A percentile compares a stretch with the other conserved stretches of the same genome.
Conservation (phyloP, 768 basidiomycete genomes). For the Boletus patriciae region DNA sequence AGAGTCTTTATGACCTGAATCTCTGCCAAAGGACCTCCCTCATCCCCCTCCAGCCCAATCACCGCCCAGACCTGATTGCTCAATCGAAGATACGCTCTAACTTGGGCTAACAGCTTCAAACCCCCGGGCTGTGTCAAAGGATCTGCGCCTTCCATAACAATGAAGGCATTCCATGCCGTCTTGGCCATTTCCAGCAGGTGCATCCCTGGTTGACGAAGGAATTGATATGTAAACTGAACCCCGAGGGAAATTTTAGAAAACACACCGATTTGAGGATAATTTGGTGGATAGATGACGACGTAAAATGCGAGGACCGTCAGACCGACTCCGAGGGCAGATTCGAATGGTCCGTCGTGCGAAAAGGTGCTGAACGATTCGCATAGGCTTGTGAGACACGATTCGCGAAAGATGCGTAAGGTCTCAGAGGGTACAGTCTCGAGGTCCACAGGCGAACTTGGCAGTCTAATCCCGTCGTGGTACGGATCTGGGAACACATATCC, state of each 20-base stretch:
- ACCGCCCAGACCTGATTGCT: slow-evolving; percentile 44
- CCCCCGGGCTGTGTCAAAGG: slow-evolving; percentile 8
- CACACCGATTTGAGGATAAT: slow-evolving; percentile 82
- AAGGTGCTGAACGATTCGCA: slow-evolving; percentile 64
- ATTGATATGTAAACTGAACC: background rate
- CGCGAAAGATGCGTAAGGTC: slow-evolving; percentile 49
- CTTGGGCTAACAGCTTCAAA: slow-evolving; percentile 29
- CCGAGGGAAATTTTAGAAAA: background rate
- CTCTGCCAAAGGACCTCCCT: slow-evolving; percentile 58
- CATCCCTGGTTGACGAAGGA: slow-evolving; percentile 48
- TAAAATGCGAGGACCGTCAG: slow-evolving; percentile 64
- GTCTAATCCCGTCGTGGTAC: background rate
- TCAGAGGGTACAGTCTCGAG: slow-evolving; percentile 37
- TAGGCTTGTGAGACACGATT: slow-evolving; percentile 55
- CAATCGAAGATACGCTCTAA: slow-evolving; percentile 40
- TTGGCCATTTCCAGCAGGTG: slow-evolving; percentile 77
- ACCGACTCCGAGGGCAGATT: slow-evolving; percentile 53
- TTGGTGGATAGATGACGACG: slow-evolving; percentile 64
- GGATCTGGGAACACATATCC: slow-evolving; percentile 38
- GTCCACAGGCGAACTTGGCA: slow-evolving; percentile 20
- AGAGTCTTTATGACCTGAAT: slow-evolving; percentile 45
- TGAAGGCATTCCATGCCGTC: slow-evolving; percentile 68
- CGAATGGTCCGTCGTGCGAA: slow-evolving; percentile 66
- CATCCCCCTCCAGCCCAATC: slow-evolving; percentile 64
- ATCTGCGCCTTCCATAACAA: slow-evolving; percentile 33